Percentiles rank a stretch among this genome's conserved stretches.
Evolutionary conservation across 2,329 filamentous ascomycete genomes (phyloP).

Genomic region (Microsporum audouinii): DNA sequence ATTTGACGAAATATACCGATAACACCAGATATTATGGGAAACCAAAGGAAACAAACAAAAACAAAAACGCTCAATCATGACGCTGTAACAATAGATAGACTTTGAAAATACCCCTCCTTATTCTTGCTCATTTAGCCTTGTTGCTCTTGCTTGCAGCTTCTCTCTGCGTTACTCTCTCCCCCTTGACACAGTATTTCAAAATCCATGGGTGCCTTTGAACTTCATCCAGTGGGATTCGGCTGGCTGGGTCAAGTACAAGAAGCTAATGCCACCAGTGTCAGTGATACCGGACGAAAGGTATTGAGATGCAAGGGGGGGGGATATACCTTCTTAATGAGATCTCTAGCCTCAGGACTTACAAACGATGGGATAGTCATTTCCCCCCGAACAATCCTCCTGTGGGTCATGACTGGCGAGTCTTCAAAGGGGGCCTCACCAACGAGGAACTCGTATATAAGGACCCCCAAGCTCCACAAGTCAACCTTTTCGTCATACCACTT

Average conservation of each 20-base stretch:
- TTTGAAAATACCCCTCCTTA: conserved; percentile 5
- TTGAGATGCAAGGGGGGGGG: too few species aligned
- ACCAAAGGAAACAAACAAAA: background rate
- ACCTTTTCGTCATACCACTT: conserved; percentile 94
- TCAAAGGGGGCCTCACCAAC: conserved; percentile 96
- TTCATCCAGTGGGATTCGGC: conserved; percentile 79
- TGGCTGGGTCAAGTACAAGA: conserved; percentile 84
- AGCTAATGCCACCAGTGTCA: conserved; percentile 42
- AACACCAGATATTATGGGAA: conserved; percentile 14
- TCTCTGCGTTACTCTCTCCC: conserved; percentile 35
- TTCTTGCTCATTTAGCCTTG: background rate
- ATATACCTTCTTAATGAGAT: conserved; percentile 75
- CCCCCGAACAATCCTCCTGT: conserved; percentile 71
- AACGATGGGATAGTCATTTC: conserved; percentile 91
- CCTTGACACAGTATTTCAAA: conserved; percentile 72
- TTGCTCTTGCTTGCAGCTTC: conserved; percentile 26
- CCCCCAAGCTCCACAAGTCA: conserved; percentile 89
- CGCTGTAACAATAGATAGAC: conserved; percentile 6
- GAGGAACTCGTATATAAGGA: conserved; percentile 90
- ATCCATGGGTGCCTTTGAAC: conserved; percentile 93
- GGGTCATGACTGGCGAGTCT: conserved; percentile 89
- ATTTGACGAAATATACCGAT: conserved; percentile 90
- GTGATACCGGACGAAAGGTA: background rate
- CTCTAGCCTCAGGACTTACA: conserved; percentile 78
- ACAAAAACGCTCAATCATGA: conserved; percentile 4